Percentiles rank a stretch among this genome's conserved stretches.
Conservation (phyloP, 495 filamentous ascomycete species). For the Acidomyces sp. region DNA sequence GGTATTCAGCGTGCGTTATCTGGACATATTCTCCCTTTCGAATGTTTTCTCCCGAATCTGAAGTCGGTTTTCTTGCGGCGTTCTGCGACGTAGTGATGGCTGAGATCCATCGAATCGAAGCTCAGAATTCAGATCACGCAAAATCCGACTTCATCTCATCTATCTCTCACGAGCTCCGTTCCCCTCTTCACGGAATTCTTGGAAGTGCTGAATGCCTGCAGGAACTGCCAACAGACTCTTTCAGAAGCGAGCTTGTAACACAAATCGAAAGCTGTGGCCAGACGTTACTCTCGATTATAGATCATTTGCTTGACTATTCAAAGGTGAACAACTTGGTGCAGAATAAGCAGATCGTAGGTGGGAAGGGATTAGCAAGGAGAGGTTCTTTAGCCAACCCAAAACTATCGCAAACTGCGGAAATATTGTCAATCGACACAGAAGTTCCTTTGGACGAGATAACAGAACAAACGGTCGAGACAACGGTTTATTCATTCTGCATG, state of each 20-base stretch:
- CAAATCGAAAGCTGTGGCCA: constrained; percentile 23
- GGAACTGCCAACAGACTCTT: constrained; percentile 19
- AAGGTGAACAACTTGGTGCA: constrained; percentile 18
- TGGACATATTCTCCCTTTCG: constrained; percentile 14
- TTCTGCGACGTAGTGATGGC: constrained; percentile 22
- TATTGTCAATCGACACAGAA: constrained; percentile 2
- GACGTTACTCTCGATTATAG: constrained; percentile 25
- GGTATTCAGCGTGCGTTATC: constrained; percentile 11
- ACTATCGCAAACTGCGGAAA: background rate
- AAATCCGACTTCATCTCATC: constrained; percentile 21
- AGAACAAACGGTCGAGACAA: constrained; percentile 10
- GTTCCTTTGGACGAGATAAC: constrained; percentile 9
- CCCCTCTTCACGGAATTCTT: constrained; percentile 22
- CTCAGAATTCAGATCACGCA: constrained; percentile 17
- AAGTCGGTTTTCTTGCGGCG: constrained; percentile 10
- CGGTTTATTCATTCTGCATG: constrained; percentile 10
- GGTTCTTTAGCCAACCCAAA: background rate
- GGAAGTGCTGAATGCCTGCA: constrained; percentile 23
- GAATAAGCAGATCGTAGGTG: background rate
- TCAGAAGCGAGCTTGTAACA: constrained; percentile 17
- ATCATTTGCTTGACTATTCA: constrained; percentile 23
- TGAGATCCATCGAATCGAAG: constrained; percentile 20
- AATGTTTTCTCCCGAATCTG: constrained; percentile 9
- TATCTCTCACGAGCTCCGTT: constrained; percentile 22
- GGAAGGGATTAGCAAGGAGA: background rate